Evolutionary conservation across 2,329 filamentous ascomycete species (phyloP).

Genomic region (Pezicula radicicola): DNA sequence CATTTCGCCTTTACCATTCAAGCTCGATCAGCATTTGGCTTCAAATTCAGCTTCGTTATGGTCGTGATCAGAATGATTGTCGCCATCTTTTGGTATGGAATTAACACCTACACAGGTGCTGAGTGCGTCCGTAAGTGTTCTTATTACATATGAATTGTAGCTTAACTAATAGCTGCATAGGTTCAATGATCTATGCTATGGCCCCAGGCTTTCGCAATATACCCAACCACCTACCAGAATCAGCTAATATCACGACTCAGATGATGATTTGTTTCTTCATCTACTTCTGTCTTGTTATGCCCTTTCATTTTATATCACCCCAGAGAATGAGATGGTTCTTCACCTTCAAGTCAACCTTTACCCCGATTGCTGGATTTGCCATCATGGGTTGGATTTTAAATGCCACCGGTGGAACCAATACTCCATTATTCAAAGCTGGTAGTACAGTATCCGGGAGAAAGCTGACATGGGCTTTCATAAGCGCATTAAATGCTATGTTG

Average conservation of each 20-base stretch:
- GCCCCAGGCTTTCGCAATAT: constrained; percentile 14
- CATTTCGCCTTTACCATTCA: constrained; percentile 10
- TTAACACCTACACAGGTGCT: constrained; percentile 7
- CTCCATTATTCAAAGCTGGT: constrained; percentile 6
- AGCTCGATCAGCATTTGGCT: constrained; percentile 11
- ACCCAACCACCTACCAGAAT: constrained; percentile 11
- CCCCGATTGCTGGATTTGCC: constrained; percentile 11
- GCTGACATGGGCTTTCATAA: constrained; percentile 13
- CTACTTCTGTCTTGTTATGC: constrained; percentile 29
- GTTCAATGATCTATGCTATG: constrained; percentile 21
- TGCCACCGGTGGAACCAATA: constrained; percentile 13
- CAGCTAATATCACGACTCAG: constrained; percentile 8
- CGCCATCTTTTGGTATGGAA: constrained; percentile 35
- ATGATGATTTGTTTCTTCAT: constrained; percentile 12
- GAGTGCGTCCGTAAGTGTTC: constrained; percentile 21
- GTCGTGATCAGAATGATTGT: constrained; percentile 33
- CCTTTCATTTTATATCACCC: constrained; percentile 45
- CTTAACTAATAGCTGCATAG: no score
- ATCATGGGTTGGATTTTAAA: constrained; percentile 7
- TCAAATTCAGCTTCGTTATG: constrained; percentile 11
- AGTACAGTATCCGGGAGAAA: constrained; percentile 5
- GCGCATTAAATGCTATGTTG: constrained; percentile 13
- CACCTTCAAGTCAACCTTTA: constrained; percentile 39
- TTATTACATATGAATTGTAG: no score
- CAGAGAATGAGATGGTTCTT: constrained; percentile 46